Percentiles rank a stretch among this genome's conserved stretches.
These are phyloP conservation scores for Fusarium sororula DNA, from an alignment of 2,329 filamentous ascomycete species.

Conservation along the genomic window DNA sequence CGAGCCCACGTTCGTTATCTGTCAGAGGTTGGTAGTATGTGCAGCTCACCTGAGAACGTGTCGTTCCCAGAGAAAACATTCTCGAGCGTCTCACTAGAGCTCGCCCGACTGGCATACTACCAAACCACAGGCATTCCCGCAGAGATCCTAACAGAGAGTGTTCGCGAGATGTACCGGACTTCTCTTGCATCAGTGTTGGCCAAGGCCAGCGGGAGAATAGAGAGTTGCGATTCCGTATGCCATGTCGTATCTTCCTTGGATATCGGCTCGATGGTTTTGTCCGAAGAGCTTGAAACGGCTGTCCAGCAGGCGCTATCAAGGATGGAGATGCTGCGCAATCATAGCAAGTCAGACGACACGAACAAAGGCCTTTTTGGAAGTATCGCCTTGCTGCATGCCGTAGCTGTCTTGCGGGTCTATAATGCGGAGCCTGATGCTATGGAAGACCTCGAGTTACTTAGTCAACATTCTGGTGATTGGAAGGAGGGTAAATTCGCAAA, in stretches of 20 bases:
- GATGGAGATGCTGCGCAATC: slow-evolving; percentile 62
- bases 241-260: slow-evolving; percentile 64
- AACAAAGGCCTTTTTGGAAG: slow-evolving; percentile 63
- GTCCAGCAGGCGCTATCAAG: slow-evolving; percentile 61
- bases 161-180: slow-evolving; percentile 63
- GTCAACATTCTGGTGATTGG: neutral
- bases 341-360: slow-evolving; percentile 47
- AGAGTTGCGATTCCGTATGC: slow-evolving; percentile 64
- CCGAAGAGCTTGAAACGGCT: slow-evolving; percentile 62
- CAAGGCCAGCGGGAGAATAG: slow-evolving; percentile 63
- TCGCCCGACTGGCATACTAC: slow-evolving; percentile 66
- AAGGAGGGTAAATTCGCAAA: slow-evolving; percentile 58
- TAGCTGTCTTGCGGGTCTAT: slow-evolving; percentile 89
- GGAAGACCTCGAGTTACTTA: slow-evolving; percentile 38
- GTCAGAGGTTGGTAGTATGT: slow-evolving; percentile 51
- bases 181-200: slow-evolving; percentile 65
- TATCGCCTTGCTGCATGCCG: slow-evolving; percentile 81
- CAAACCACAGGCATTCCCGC: slow-evolving; percentile 53
- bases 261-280: slow-evolving; percentile 61
- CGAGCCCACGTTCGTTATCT: slow-evolving; percentile 64
- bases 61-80: neutral
- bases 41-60: neutral
- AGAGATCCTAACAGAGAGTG: slow-evolving; percentile 59
- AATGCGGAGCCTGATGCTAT: slow-evolving; percentile 89
- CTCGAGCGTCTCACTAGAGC: slow-evolving; percentile 50